Evolutionary conservation across 2,329 filamentous ascomycete species (phyloP).

Genomic region (Pochonia chlamydosporia): DNA sequence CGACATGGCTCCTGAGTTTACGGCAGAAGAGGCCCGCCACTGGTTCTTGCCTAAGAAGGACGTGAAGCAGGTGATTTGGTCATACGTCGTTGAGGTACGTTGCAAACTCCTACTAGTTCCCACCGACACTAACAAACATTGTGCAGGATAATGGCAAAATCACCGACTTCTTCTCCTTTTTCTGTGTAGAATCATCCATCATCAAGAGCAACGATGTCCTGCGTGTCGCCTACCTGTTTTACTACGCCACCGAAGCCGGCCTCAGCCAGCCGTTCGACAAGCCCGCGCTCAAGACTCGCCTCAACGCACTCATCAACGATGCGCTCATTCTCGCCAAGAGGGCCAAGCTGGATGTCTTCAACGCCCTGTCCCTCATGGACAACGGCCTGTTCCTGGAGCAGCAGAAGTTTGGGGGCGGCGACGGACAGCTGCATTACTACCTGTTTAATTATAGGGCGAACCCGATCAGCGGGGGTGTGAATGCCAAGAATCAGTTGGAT

Average conservation of each 20-base stretch:
- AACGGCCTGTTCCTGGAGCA: slow-evolving; percentile 90
- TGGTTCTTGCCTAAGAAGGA: slow-evolving; percentile 71
- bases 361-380: slow-evolving; percentile 87
- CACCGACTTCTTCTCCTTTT: slow-evolving; percentile 97
- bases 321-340: slow-evolving; percentile 83
- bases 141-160: slow-evolving; percentile 60
- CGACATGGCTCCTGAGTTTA: slow-evolving; percentile 79
- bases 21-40: slow-evolving; percentile 74
- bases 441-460: slow-evolving; percentile 93
- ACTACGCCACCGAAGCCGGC: slow-evolving; percentile 83
- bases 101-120: not conserved
- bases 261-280: slow-evolving; percentile 53
- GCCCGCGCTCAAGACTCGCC: slow-evolving; percentile 63
- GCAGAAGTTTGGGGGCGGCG: slow-evolving; percentile 90
- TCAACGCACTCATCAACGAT: slow-evolving; percentile 78
- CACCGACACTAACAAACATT: no score
- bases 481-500: slow-evolving; percentile 72
- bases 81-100: slow-evolving; percentile 80
- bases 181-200: slow-evolving; percentile 87
- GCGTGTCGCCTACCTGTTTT: slow-evolving; percentile 91
- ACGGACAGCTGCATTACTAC: slow-evolving; percentile 95
- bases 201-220: slow-evolving; percentile 77
- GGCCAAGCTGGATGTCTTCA: slow-evolving; percentile 88
- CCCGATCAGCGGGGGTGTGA: slow-evolving; percentile 78
- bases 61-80: slow-evolving; percentile 80